A percentile compares a stretch with the other conserved stretches of the same genome.
Evolutionary conservation across 345 rosid species (phyloP).

Genomic region (Boechera divaricarpa): DNA sequence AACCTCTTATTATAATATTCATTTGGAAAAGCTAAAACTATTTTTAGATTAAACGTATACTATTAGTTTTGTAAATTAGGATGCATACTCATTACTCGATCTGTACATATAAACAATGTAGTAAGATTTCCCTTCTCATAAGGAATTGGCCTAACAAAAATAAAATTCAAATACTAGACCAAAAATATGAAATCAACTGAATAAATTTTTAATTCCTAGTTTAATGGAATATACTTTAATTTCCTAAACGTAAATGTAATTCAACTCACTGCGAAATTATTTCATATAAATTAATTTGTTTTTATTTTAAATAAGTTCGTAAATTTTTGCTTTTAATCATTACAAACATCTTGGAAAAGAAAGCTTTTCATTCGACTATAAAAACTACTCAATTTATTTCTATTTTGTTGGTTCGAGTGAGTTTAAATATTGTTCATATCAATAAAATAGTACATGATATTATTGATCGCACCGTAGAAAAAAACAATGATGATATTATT

Average conservation of each 20-base stretch:
- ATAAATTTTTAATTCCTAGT: neutral
- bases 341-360: neutral
- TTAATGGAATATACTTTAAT: neutral
- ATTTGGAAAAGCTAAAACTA: too few species aligned
- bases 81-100: neutral
- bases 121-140: neutral
- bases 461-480: constrained; percentile 12
- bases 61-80: neutral
- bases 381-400: neutral
- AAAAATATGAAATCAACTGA: neutral
- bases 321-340: neutral
- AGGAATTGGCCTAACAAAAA: neutral
- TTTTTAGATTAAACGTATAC: neutral
- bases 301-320: too few species aligned
- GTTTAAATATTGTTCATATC: constrained; percentile 22
- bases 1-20: too few species aligned
- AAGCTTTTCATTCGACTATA: neutral
- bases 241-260: neutral
- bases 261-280: neutral
- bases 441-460: constrained; percentile 20
- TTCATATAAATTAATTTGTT: neutral
- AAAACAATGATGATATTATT: constrained; percentile 7
- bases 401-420: constrained; percentile 18
- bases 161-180: neutral
- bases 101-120: neutral